Conservation (phyloP, 768 basidiomycete species). For the Grammothele lineata region DNA sequence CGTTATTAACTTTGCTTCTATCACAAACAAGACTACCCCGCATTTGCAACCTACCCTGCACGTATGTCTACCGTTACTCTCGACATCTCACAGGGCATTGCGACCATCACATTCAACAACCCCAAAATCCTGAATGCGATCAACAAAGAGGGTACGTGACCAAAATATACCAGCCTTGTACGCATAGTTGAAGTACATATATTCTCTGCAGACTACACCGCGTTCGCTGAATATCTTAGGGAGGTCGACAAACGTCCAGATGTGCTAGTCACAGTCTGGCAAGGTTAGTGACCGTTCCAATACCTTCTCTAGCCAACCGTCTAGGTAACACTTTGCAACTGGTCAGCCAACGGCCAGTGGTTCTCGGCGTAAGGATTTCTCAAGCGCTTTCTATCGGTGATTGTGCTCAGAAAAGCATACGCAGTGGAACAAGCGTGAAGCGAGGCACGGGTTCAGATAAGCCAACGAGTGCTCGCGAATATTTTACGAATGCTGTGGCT, state of each 20-base stretch:
- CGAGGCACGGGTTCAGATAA: slow-evolving; percentile 6
- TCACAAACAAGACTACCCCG: too few relatives aligned
- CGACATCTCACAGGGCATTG: slow-evolving; percentile 51
- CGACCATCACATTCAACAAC: slow-evolving; percentile 64
- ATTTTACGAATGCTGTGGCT: slow-evolving; percentile 43
- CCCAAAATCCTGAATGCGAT: slow-evolving; percentile 59
- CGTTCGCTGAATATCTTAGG: slow-evolving; percentile 52
- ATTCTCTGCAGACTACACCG: slow-evolving; percentile 52
- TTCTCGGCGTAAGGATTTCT: slow-evolving; percentile 58
- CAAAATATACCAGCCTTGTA: neutral
- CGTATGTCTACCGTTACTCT: slow-evolving; percentile 48
- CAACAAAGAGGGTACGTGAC: slow-evolving; percentile 40
- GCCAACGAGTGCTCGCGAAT: slow-evolving; percentile 34
- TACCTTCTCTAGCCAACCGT: neutral
- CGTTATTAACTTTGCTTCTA: too few relatives aligned
- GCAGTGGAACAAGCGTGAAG: slow-evolving; percentile 46
- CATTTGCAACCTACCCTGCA: neutral
- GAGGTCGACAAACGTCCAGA: slow-evolving; percentile 56
- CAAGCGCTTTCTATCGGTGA: too few relatives aligned
- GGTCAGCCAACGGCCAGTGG: slow-evolving; percentile 59
- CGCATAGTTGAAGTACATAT: neutral
- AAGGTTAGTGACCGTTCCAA: slow-evolving; percentile 44
- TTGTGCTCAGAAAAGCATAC: neutral
- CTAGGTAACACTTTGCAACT: neutral
- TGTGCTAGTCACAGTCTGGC: slow-evolving; percentile 64